phyloP scores from a whole-genome alignment of 768 basidiomycete species.

The Tricholoma sp. region DNA sequence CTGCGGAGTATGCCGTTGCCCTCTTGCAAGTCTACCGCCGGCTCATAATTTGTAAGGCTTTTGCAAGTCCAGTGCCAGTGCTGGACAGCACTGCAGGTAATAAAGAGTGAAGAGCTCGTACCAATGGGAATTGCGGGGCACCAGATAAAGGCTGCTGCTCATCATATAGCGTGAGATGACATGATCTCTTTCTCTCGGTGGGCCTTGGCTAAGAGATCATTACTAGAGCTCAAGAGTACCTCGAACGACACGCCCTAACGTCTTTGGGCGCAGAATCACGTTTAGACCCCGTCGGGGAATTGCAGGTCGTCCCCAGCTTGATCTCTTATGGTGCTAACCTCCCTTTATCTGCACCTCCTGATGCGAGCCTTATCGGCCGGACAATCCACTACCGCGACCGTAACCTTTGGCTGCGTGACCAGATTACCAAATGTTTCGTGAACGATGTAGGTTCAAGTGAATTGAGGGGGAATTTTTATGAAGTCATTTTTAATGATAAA shows the following conservation, averaged over 20 bases:
- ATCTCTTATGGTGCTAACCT: neutral
- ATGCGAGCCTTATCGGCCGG: neutral
- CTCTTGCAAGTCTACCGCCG: neutral
- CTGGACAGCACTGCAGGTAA: neutral
- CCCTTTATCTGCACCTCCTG: neutral
- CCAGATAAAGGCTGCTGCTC: neutral
- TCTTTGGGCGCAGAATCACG: neutral
- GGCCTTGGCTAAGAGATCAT: neutral
- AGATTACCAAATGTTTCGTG: neutral
- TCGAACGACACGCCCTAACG: neutral
- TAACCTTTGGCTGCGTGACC: neutral
- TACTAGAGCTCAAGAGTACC: neutral
- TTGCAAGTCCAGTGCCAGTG: neutral
- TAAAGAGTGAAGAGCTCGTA: neutral
- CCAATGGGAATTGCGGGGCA: neutral
- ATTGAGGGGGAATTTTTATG: neutral
- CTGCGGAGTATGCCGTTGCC: neutral
- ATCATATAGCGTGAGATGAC: neutral
- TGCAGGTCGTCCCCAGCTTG: neutral
- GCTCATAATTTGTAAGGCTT: neutral
- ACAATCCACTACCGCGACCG: neutral
- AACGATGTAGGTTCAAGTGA: neutral
- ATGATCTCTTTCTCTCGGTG: neutral
- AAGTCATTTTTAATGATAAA: neutral
- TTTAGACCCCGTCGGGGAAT: neutral